A percentile compares a stretch with the other conserved stretches of the same genome.
These are phyloP conservation scores for Microbotryum silenes-acaulis DNA, from an alignment of 1,284 basidiomycete species.

Conservation along the genomic window DNA sequence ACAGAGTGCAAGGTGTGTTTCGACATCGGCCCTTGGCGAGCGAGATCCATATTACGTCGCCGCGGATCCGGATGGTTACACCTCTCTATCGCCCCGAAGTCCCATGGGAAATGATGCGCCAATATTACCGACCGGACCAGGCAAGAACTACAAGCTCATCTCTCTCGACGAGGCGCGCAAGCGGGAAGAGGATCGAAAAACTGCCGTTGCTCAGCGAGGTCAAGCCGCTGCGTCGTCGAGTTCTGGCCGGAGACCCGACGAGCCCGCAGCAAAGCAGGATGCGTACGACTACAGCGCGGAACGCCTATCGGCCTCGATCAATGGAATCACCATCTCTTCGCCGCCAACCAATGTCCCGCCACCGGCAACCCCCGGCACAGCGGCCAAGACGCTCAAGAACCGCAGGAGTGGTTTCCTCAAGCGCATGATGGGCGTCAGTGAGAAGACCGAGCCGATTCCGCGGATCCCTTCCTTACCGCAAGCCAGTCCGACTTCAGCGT, in stretches of 20 bases:
- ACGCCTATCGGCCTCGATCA: slow-evolving; percentile 5
- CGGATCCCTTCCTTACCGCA: slow-evolving; percentile 5
- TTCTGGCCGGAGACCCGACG: background rate
- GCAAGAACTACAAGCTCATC: slow-evolving; percentile 21
- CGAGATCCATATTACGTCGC: no score
- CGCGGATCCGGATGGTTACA: no score
- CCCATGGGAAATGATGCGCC: no score
- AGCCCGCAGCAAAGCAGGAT: background rate
- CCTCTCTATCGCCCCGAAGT: no score
- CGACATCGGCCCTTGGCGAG: no score
- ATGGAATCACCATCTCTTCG: slow-evolving; percentile 5
- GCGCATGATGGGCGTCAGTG: slow-evolving; percentile 28
- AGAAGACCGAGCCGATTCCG: slow-evolving; percentile 3
- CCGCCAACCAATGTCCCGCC: background rate
- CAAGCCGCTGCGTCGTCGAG: slow-evolving; percentile 6
- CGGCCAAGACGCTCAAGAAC: slow-evolving; percentile 14
- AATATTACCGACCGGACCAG: background rate
- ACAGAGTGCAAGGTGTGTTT: no score
- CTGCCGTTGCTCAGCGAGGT: slow-evolving; percentile 1
- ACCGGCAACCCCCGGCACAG: background rate
- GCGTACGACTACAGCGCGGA: slow-evolving; percentile 2
- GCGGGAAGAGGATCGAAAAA: slow-evolving; percentile 15
- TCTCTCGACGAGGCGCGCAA: slow-evolving; percentile 27
- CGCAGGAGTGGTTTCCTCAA: slow-evolving; percentile 28
- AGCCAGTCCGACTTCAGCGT: background rate